Evolutionary conservation across 1,139 yeast species (phyloP).

Genomic region (Arxiozyma slooffiae): DNA sequence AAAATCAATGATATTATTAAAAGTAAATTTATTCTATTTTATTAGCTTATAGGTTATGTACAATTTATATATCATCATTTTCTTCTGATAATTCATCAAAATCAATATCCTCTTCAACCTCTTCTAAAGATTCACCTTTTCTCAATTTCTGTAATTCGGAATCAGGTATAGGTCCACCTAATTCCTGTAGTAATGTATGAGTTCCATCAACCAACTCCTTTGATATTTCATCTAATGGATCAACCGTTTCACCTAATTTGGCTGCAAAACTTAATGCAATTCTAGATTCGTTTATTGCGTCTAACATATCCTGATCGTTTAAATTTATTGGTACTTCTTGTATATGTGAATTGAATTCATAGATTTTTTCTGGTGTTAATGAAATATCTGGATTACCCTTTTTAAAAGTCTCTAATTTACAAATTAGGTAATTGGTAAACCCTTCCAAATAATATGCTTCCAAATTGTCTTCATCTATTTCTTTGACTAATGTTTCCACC

Average conservation of each 20-base stretch:
- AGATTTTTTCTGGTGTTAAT: conserved; percentile 25
- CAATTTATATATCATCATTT: not conserved
- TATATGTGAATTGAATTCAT: conserved; percentile 38
- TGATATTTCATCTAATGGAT: conserved; percentile 40
- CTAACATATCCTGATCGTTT: conserved; percentile 29
- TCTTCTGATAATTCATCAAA: conserved; percentile 18
- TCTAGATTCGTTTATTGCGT: conserved; percentile 39
- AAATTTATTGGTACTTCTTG: conserved; percentile 38
- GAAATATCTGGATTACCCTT: conserved; percentile 16
- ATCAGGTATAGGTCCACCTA: conserved; percentile 46
- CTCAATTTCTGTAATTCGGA: conserved; percentile 35
- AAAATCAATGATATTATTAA: too few relatives aligned
- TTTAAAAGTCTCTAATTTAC: conserved; percentile 35
- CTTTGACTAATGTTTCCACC: conserved; percentile 53
- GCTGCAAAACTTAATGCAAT: conserved; percentile 48
- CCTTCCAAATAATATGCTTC: conserved; percentile 80
- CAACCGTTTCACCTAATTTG: conserved; percentile 32
- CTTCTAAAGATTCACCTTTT: conserved; percentile 38
- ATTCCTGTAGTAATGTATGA: conserved; percentile 38
- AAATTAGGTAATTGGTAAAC: conserved; percentile 54
- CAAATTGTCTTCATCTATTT: conserved; percentile 71
- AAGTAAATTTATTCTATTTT: not conserved
- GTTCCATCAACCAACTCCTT: conserved; percentile 49
- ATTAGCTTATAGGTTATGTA: not conserved
- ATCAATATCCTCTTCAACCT: conserved; percentile 32